These are phyloP conservation scores for Venturia effusa DNA, from an alignment of 2,329 filamentous ascomycete species.

Conservation along the genomic window DNA sequence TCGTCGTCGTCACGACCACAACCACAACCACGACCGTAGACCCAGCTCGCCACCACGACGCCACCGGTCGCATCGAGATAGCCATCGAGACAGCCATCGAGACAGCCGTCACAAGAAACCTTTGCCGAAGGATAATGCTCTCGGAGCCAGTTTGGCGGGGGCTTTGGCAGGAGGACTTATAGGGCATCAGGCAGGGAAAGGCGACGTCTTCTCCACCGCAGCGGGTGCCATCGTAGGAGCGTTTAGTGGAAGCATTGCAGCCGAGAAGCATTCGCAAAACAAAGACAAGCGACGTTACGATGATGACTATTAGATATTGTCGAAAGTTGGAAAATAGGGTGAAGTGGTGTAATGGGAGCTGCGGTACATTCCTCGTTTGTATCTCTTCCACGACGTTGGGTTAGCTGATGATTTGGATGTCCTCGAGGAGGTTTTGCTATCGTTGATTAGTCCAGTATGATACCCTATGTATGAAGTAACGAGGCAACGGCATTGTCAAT, in stretches of 20 bases:
- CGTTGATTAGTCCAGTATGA: background rate
- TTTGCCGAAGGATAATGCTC: constrained; percentile 13
- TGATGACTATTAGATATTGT: background rate
- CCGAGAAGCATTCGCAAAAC: background rate
- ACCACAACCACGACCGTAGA: background rate
- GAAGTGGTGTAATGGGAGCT: background rate
- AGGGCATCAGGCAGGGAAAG: constrained; percentile 9
- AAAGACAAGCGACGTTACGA: constrained; percentile 4
- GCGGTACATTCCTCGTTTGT: background rate
- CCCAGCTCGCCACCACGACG: background rate
- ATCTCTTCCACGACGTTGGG: background rate
- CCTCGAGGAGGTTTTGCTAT: background rate
- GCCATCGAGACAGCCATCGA: background rate
- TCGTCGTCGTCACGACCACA: background rate
- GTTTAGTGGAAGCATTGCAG: constrained; percentile 4
- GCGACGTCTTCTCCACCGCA: constrained; percentile 8
- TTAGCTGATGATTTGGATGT: background rate
- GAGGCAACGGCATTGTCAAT: background rate
- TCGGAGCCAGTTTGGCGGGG: constrained; percentile 10
- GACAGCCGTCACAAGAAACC: background rate
- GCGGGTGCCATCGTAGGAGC: constrained; percentile 8
- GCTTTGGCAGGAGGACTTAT: constrained; percentile 9
- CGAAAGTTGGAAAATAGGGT: background rate
- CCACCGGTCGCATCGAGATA: background rate
- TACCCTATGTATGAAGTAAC: background rate